These are phyloP conservation scores for Colletotrichum viniferum DNA, from an alignment of 2,329 filamentous ascomycete species.

Conservation along the genomic window DNA sequence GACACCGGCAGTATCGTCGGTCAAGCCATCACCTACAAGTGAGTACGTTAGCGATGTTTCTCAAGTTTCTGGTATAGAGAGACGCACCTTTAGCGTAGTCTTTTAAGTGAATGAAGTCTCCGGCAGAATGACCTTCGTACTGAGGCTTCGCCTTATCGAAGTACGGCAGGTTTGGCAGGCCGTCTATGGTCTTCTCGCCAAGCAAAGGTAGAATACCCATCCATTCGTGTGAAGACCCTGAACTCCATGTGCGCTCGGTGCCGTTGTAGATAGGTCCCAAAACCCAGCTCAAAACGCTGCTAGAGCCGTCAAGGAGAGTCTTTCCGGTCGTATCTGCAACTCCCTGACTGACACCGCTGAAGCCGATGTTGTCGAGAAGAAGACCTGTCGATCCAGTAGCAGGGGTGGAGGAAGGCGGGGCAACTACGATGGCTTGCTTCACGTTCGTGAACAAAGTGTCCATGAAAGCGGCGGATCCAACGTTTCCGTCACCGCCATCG, in stretches of 20 bases:
- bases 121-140: constrained; percentile 38
- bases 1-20: background rate
- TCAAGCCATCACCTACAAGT: background rate
- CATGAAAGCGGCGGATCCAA: background rate
- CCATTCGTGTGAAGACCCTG: background rate
- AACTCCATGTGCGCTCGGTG: background rate
- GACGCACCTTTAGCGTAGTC: background rate
- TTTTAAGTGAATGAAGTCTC: constrained; percentile 22
- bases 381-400: background rate
- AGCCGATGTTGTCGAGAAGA: background rate
- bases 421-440: background rate
- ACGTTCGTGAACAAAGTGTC: background rate
- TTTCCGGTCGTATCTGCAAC: background rate
- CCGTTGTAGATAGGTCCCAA: background rate
- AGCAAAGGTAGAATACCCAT: background rate
- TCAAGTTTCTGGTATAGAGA: accelerated
- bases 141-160: constrained; percentile 59
- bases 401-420: background rate
- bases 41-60: accelerated
- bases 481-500: background rate
- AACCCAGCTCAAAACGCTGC: background rate
- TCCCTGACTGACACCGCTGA: background rate
- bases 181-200: background rate
- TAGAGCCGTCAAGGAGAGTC: background rate
- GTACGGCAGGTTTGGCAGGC: constrained; percentile 28